Percentiles rank a stretch among this genome's conserved stretches.
These are phyloP conservation scores for Berkeleyomyces rouxiae DNA, from an alignment of 2,329 filamentous ascomycete species.

Conservation along the genomic window DNA sequence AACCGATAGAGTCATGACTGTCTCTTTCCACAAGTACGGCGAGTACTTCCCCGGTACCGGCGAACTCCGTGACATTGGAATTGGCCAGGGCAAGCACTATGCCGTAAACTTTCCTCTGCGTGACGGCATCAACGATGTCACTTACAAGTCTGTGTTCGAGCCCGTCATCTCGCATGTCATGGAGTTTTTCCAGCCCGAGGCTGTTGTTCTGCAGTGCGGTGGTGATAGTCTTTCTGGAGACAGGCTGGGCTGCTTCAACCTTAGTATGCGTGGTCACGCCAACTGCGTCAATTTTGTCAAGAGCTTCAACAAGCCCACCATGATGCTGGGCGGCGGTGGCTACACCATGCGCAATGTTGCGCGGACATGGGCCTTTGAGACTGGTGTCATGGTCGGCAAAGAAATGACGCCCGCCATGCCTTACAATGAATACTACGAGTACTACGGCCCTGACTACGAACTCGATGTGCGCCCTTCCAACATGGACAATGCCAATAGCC, in stretches of 20 bases:
- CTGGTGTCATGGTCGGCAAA: slow-evolving; percentile 70
- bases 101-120: slow-evolving; percentile 81
- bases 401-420: slow-evolving; percentile 70
- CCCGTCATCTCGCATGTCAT: slow-evolving; percentile 78
- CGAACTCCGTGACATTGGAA: slow-evolving; percentile 69
- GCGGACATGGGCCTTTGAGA: slow-evolving; percentile 93
- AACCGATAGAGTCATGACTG: slow-evolving; percentile 80
- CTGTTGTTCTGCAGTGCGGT: slow-evolving; percentile 89
- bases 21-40: slow-evolving; percentile 93
- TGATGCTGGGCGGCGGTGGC: slow-evolving; percentile 89
- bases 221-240: slow-evolving; percentile 91
- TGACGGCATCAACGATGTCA: slow-evolving; percentile 77
- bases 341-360: slow-evolving; percentile 97
- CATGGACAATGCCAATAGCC: slow-evolving; percentile 80
- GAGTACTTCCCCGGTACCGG: slow-evolving; percentile 92
- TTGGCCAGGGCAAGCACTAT: slow-evolving; percentile 78
- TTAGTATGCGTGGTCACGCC: slow-evolving; percentile 91
- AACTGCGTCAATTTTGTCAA: slow-evolving; percentile 90
- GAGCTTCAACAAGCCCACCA: slow-evolving; percentile 62
- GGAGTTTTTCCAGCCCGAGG: slow-evolving; percentile 73
- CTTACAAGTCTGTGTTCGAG: slow-evolving; percentile 84
- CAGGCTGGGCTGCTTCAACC: slow-evolving; percentile 87
- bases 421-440: slow-evolving; percentile 93
- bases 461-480: slow-evolving; percentile 79
- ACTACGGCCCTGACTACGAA: slow-evolving; percentile 81